phyloP scores from a whole-genome alignment of 768 basidiomycete genomes.

The Pulveroboletus frians region DNA sequence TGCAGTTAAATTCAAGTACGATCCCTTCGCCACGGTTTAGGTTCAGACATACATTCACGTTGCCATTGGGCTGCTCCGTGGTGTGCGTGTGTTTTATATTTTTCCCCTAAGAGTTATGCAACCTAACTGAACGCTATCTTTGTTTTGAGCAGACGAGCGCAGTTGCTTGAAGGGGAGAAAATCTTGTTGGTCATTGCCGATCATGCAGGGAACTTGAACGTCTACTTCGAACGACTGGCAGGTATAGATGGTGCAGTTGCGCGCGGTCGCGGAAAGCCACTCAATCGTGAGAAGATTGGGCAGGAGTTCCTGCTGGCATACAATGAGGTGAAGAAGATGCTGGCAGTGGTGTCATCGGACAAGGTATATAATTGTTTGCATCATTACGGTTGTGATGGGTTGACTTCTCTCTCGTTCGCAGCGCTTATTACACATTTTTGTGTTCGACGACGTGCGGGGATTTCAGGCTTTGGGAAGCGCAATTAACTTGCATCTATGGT shows the following conservation, averaged over 20 bases:
- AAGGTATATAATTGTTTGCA: constrained; percentile 31
- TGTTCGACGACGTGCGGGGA: constrained; percentile 43
- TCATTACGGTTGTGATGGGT: background rate
- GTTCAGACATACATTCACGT: constrained; percentile 16
- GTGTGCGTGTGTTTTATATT: constrained; percentile 4
- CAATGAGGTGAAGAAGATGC: constrained; percentile 47
- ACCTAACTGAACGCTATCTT: background rate
- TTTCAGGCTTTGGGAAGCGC: constrained; percentile 41
- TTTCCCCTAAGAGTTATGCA: background rate
- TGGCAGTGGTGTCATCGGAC: constrained; percentile 39
- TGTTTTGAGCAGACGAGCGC: constrained; percentile 28
- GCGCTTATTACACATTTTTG: constrained; percentile 37
- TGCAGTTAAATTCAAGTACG: constrained; percentile 21
- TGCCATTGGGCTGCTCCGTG: constrained; percentile 19
- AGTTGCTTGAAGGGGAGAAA: constrained; percentile 38
- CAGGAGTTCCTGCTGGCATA: constrained; percentile 42
- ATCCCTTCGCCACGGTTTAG: constrained; percentile 25
- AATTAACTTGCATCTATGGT: constrained; percentile 45
- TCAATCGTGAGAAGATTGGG: constrained; percentile 46
- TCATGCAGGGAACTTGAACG: constrained; percentile 24
- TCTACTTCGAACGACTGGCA: constrained; percentile 36
- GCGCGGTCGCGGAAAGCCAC: constrained; percentile 26
- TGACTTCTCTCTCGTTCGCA: constrained; percentile 22
- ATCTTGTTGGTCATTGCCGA: constrained; percentile 39
- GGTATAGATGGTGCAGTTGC: constrained; percentile 34